These are phyloP conservation scores for Solanum dulcamara DNA, from an alignment of 257 asterid species.

Conservation along the genomic window DNA sequence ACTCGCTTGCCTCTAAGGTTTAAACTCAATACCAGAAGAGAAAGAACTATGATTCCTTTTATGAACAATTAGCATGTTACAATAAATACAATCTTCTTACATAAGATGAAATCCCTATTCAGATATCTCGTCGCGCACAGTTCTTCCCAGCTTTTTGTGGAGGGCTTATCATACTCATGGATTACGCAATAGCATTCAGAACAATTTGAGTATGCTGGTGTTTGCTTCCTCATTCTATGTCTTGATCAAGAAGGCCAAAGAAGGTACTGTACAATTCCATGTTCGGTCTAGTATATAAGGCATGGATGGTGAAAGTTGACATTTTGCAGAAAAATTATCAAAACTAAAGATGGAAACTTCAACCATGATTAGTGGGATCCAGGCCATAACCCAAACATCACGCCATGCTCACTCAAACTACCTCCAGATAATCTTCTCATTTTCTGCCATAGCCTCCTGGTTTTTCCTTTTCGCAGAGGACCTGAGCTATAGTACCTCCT, in stretches of 20 bases:
- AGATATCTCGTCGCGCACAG: neutral
- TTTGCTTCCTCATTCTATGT: neutral
- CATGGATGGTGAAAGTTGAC: neutral
- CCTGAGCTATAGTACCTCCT: slow-evolving; percentile 79
- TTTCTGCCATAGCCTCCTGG: slow-evolving; percentile 47
- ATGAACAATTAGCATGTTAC: neutral
- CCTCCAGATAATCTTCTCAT: slow-evolving; percentile 53
- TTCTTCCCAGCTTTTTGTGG: neutral
- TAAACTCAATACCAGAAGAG: neutral
- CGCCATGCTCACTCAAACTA: slow-evolving; percentile 67
- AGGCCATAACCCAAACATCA: slow-evolving; percentile 38
- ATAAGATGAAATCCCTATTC: neutral
- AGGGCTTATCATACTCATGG: neutral
- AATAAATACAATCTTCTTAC: neutral
- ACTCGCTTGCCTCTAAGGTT: neutral
- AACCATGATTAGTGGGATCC: slow-evolving; percentile 30
- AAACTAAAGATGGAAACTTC: neutral
- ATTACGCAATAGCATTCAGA: neutral
- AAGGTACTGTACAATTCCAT: neutral
- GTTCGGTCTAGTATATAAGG: neutral
- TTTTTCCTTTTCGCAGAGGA: slow-evolving; percentile 35
- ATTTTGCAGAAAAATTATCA: neutral
- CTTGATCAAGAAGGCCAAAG: neutral
- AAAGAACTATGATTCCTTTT: neutral
- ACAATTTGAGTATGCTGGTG: neutral